Evolutionary conservation across 2,329 filamentous ascomycete genomes (phyloP).

Genomic region (Dissoconium aciculare): DNA sequence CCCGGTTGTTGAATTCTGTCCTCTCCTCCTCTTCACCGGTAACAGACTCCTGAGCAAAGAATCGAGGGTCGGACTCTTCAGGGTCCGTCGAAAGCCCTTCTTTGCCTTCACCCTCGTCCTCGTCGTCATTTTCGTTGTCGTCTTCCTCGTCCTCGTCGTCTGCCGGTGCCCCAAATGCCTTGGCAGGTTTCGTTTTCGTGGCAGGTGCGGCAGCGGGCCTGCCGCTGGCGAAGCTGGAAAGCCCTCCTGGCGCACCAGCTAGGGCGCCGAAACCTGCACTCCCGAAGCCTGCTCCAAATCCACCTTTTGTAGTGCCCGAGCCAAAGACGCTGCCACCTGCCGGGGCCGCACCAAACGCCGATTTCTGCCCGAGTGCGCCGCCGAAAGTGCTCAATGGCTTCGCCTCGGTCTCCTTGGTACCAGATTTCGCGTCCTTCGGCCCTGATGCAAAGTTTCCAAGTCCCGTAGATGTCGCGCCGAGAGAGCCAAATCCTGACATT

Average conservation of each 20-base stretch:
- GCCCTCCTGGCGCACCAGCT: slow-evolving; percentile 26
- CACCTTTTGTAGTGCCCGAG: slow-evolving; percentile 14
- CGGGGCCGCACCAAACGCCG: slow-evolving; percentile 17
- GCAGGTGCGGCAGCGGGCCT: slow-evolving; percentile 32
- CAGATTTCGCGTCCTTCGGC: slow-evolving; percentile 7
- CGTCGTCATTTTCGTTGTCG: slow-evolving; percentile 37
- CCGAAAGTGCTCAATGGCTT: slow-evolving; percentile 22
- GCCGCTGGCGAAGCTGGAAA: slow-evolving; percentile 51
- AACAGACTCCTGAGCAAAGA: slow-evolving; percentile 52
- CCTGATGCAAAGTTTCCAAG: slow-evolving; percentile 20
- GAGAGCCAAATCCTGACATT: slow-evolving; percentile 25
- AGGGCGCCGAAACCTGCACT: slow-evolving; percentile 26
- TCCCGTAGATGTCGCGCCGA: slow-evolving; percentile 18
- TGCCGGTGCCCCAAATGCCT: slow-evolving; percentile 63
- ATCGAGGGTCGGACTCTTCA: slow-evolving; percentile 49
- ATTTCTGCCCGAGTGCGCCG: slow-evolving; percentile 23
- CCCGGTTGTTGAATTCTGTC: slow-evolving; percentile 59
- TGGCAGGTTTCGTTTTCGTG: slow-evolving; percentile 41
- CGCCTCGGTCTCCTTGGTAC: slow-evolving; percentile 2
- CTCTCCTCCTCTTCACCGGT: slow-evolving; percentile 77
- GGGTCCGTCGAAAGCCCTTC: slow-evolving; percentile 36
- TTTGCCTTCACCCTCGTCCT: slow-evolving; percentile 31
- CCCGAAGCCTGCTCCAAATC: slow-evolving; percentile 13
- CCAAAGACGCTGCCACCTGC: slow-evolving; percentile 18
- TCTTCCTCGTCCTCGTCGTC: slow-evolving; percentile 44